Percentiles rank a stretch among this genome's conserved stretches.
These are phyloP conservation scores for Phytophthora litchii DNA, from an alignment of 352 stramenopile genomes.

Conservation along the genomic window DNA sequence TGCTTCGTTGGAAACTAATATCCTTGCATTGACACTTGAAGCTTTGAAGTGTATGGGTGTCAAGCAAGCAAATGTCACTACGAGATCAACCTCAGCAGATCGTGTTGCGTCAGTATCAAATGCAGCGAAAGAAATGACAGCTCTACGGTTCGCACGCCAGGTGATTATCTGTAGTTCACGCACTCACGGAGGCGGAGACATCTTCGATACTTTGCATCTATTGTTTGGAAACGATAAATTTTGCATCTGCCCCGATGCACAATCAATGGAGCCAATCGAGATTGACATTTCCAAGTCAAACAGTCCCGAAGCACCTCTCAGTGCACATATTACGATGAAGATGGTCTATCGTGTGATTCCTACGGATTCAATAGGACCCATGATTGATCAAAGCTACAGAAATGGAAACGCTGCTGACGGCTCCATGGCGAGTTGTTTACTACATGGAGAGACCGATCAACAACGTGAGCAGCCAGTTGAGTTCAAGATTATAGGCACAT, in stretches of 20 bases:
- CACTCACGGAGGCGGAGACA: slow-evolving; percentile 69
- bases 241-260: slow-evolving; percentile 60
- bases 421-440: not conserved
- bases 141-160: slow-evolving; percentile 59
- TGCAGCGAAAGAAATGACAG: slow-evolving; percentile 42
- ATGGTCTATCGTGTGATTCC: slow-evolving; percentile 51
- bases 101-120: not conserved
- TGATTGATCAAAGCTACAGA: slow-evolving; percentile 9
- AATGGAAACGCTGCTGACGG: not conserved
- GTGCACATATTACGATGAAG: slow-evolving; percentile 44
- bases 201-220: slow-evolving; percentile 66
- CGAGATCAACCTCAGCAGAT: not conserved
- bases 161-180: slow-evolving; percentile 68
- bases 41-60: slow-evolving; percentile 22
- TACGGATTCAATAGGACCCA: slow-evolving; percentile 23
- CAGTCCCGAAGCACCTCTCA: slow-evolving; percentile 5
- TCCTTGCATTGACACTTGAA: slow-evolving; percentile 27
- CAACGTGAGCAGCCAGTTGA: slow-evolving; percentile 10
- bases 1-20: slow-evolving; percentile 35
- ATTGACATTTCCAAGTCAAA: slow-evolving; percentile 34
- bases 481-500: slow-evolving; percentile 39
- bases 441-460: slow-evolving; percentile 2
- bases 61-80: not conserved
- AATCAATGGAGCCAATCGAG: slow-evolving; percentile 46
- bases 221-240: slow-evolving; percentile 51